These are phyloP conservation scores for Termitomyces sp. DNA, from an alignment of 768 basidiomycete species.

Conservation along the genomic window DNA sequence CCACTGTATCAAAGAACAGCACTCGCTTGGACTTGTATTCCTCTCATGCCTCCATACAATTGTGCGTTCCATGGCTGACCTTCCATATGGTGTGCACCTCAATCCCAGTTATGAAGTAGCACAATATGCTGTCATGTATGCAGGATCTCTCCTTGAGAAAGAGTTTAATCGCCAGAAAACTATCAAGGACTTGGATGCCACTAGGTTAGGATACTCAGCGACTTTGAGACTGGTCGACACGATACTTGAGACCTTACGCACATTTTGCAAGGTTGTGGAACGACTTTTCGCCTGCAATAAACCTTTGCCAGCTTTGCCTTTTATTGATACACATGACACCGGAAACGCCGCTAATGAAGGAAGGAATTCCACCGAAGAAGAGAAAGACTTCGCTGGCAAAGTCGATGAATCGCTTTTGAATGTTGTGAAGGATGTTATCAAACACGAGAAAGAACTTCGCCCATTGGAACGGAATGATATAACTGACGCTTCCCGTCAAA, in stretches of 20 bases:
- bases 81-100: slow-evolving; percentile 10
- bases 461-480: not conserved
- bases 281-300: slow-evolving; percentile 16
- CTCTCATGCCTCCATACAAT: slow-evolving; percentile 11
- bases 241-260: slow-evolving; percentile 24
- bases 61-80: slow-evolving; percentile 10
- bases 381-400: not conserved
- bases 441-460: not conserved
- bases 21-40: slow-evolving; percentile 14
- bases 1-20: not conserved
- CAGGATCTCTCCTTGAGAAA: slow-evolving; percentile 8
- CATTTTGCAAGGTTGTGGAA: slow-evolving; percentile 23
- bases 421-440: slow-evolving; percentile 12
- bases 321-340: not conserved
- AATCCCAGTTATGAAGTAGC: slow-evolving; percentile 11
- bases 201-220: not conserved
- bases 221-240: slow-evolving; percentile 21
- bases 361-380: not conserved
- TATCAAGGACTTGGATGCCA: not conserved
- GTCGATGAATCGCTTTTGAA: slow-evolving; percentile 4
- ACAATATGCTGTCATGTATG: slow-evolving; percentile 11
- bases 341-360: not conserved
- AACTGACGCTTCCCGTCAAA: not conserved
- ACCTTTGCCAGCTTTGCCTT: slow-evolving; percentile 19
- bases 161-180: slow-evolving; percentile 2